These are phyloP conservation scores for Geosmithia flava DNA, from an alignment of 2,329 filamentous ascomycete genomes.

Conservation along the genomic window DNA sequence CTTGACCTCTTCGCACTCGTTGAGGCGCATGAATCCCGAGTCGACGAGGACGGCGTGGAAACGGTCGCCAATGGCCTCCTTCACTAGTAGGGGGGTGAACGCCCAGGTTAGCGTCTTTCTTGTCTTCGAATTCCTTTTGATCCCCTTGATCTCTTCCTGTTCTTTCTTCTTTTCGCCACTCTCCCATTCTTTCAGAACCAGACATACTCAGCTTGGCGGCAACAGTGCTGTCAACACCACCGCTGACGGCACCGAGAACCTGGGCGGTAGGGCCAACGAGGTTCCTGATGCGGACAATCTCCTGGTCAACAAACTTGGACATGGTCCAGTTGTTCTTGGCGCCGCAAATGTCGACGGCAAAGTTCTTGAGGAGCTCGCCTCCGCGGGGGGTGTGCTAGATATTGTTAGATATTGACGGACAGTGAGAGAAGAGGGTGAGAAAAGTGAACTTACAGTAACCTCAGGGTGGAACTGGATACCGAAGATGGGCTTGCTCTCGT, in stretches of 20 bases:
- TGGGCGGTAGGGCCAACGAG: slow-evolving; percentile 74
- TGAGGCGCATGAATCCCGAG: slow-evolving; percentile 66
- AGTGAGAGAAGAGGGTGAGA: background rate
- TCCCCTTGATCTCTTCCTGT: too few species aligned
- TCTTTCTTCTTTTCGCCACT: too few species aligned
- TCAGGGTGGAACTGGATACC: slow-evolving; percentile 89
- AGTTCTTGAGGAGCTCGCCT: slow-evolving; percentile 65
- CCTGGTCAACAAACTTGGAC: slow-evolving; percentile 68
- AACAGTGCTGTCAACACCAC: slow-evolving; percentile 84
- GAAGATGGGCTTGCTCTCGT: slow-evolving; percentile 57
- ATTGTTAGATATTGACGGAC: background rate
- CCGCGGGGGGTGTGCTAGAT: slow-evolving; percentile 49
- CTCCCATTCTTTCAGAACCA: background rate
- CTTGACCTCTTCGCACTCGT: slow-evolving; percentile 76
- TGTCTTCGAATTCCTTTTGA: too few species aligned
- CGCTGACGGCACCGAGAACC: slow-evolving; percentile 52
- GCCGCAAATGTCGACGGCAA: slow-evolving; percentile 70
- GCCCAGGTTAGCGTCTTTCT: slow-evolving; percentile 75
- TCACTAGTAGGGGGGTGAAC: slow-evolving; percentile 38
- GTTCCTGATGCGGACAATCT: slow-evolving; percentile 67
- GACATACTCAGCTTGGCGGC: slow-evolving; percentile 55
- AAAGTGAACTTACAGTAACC: slow-evolving; percentile 10
- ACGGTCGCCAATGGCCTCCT: slow-evolving; percentile 33
- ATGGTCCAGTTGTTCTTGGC: slow-evolving; percentile 74
- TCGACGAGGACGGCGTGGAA: slow-evolving; percentile 74